These are phyloP conservation scores for Mallotus nudiflorus DNA, from an alignment of 345 rosid genomes.

Conservation along the genomic window DNA sequence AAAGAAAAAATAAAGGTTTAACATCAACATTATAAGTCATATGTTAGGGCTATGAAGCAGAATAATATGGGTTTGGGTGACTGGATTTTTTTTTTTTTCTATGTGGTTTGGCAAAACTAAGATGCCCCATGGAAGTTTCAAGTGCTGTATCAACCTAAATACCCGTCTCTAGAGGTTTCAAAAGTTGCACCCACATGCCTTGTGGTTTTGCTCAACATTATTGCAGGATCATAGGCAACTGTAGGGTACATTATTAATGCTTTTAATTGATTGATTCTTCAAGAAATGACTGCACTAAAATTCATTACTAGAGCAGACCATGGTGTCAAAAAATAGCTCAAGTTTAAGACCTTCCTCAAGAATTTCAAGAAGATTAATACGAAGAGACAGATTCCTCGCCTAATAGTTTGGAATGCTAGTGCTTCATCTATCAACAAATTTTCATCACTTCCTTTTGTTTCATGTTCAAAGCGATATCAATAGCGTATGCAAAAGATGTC, in stretches of 20 bases:
- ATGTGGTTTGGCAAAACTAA: neutral
- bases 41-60: too few species aligned
- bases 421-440: neutral
- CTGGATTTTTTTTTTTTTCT: too few species aligned
- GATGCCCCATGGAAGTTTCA: neutral
- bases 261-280: neutral
- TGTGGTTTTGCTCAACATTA: neutral
- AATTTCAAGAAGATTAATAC: neutral
- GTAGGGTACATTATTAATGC: neutral
- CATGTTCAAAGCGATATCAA: slow-evolving; percentile 15
- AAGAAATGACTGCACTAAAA: neutral
- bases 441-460: slow-evolving; percentile 13
- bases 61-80: too few species aligned
- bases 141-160: neutral
- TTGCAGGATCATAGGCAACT: neutral
- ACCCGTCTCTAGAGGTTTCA: neutral
- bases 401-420: too few species aligned
- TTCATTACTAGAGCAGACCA: neutral
- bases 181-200: neutral
- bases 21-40: too few species aligned
- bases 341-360: neutral
- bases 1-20: neutral
- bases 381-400: neutral
- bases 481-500: neutral
- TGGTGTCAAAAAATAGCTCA: neutral